These are phyloP conservation scores for Pleurotus platypus DNA, from an alignment of 768 basidiomycete species.

Conservation along the genomic window DNA sequence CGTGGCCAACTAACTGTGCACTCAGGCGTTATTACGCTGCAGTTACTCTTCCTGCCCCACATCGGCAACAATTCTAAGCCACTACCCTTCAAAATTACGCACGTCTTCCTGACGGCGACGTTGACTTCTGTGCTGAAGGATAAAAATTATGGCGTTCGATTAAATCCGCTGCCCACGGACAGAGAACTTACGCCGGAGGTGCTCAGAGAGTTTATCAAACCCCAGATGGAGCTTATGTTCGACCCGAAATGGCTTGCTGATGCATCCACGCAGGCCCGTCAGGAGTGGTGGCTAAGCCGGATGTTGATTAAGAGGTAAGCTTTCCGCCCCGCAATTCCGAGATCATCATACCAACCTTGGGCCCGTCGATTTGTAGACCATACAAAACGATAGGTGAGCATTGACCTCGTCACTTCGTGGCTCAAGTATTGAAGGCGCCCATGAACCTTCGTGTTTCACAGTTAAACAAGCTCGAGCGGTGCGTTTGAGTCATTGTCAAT, in stretches of 20 bases:
- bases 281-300: slow-evolving; percentile 14
- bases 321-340: neutral
- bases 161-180: slow-evolving; percentile 8
- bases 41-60: slow-evolving; percentile 40
- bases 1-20: neutral
- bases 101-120: slow-evolving; percentile 36
- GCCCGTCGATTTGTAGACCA: slow-evolving; percentile 18
- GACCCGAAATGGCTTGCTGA: slow-evolving; percentile 5
- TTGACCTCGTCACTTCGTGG: too few relatives aligned
- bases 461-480: slow-evolving; percentile 32
- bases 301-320: slow-evolving; percentile 16
- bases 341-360: neutral
- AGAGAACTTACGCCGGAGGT: slow-evolving; percentile 22
- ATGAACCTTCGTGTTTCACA: slow-evolving; percentile 7
- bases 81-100: slow-evolving; percentile 36
- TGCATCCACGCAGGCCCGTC: slow-evolving; percentile 8
- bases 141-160: slow-evolving; percentile 1
- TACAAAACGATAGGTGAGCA: slow-evolving; percentile 24
- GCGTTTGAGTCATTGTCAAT: slow-evolving; percentile 7
- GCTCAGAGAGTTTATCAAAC: slow-evolving; percentile 25
- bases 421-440: too few relatives aligned
- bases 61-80: slow-evolving; percentile 27
- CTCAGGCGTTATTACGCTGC: slow-evolving; percentile 39
- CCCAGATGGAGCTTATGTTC: slow-evolving; percentile 18
- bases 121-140: slow-evolving; percentile 13